These are phyloP conservation scores for Calonectria naviculata DNA, from an alignment of 2,329 filamentous ascomycete species.

Conservation along the genomic window DNA sequence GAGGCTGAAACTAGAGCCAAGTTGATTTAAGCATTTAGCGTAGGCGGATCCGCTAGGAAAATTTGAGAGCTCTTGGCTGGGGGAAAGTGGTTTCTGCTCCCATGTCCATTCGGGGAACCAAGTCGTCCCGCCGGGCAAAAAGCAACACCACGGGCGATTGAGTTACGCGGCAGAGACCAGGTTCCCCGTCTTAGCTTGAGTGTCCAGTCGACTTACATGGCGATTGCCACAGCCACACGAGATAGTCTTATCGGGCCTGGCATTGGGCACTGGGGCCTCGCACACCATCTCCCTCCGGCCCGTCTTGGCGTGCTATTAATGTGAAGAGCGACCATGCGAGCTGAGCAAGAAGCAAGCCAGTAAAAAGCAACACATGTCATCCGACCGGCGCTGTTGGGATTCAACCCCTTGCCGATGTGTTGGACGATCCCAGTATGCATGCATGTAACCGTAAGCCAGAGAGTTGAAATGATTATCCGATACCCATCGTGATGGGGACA, in stretches of 20 bases:
- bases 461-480: constrained; percentile 8
- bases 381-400: constrained; percentile 2
- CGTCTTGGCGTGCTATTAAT: background rate
- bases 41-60: background rate
- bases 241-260: background rate
- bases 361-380: constrained; percentile 5
- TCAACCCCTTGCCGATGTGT: constrained; percentile 7
- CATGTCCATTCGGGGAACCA: background rate
- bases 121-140: background rate
- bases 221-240: background rate
- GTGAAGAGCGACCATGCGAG: background rate
- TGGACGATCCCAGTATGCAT: background rate
- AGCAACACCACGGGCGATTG: background rate
- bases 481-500: background rate
- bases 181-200: background rate
- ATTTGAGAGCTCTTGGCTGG: background rate
- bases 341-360: background rate
- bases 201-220: constrained; percentile 5
- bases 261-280: background rate
- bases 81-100: background rate
- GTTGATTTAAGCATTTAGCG: constrained; percentile 6
- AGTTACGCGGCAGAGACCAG: background rate
- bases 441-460: constrained; percentile 9
- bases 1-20: constrained; percentile 15
- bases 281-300: background rate